Base-by-base conservation (phyloP, 1,284 basidiomycete species). In the Boletellus sp. region DNA sequence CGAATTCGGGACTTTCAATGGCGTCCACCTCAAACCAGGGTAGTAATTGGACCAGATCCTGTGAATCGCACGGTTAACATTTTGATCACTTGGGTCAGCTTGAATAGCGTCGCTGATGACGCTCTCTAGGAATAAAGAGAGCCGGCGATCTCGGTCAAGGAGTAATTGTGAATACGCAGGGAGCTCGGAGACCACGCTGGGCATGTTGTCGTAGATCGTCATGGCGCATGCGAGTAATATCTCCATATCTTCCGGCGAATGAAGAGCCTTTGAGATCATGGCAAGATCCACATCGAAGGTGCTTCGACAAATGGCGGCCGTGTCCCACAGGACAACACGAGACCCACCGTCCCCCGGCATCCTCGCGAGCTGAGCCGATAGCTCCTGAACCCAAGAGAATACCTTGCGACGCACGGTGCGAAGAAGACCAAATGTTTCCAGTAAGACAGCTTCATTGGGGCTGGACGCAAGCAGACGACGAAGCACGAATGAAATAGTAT, bases 21-120 rank as follows among this genome's bases (percentile, higher is more conserved):
- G 45, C 13, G 12, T 21, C 77, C 78, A 79, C 16, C 38, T 51
- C 2, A 56, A 56, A 33, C 63, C 61, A 2, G 57, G 55, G 3
- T 53, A 53, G 55, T 74, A 77, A 7, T 44, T 64, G 0, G 64
- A 50, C 76, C 77, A 79, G 37, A 73, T 52, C 2, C 47, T 42
- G 5, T 21, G 1, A 2, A 80, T 52, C 0, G 78, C 72, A 6
- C 49, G 12, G 49, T 77, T 63, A 3, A 77, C 53, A 1, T 67
- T 71, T 4, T 44, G 10, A 11, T 51, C 28, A 16, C 47, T 37
- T 0, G 24, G 5, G 4, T 50, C 32, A 5, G 24, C 13, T 4
- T 6, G 24, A 15, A 46, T 46, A 4, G 24, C 2, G 1, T 15
- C 12, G 13, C 13, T 37, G 6, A 28, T 4, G 7, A 18, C 7